These are phyloP conservation scores for Solanum tacnaense DNA, from an alignment of 257 asterid genomes.

Conservation along the genomic window DNA sequence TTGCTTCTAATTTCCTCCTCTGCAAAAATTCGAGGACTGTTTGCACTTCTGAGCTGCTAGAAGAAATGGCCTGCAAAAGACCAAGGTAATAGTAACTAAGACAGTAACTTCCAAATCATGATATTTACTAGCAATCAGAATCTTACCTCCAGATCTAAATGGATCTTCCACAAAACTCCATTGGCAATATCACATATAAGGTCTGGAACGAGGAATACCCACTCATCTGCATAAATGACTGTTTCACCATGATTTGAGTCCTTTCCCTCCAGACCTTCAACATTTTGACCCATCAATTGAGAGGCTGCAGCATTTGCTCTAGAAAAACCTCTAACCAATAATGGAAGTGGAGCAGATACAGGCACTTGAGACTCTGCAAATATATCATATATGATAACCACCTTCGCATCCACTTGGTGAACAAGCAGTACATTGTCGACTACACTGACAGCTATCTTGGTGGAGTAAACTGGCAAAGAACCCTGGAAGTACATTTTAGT, in stretches of 20 bases:
- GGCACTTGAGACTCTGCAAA: conserved; percentile 70
- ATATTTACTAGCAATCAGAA: conserved; percentile 11
- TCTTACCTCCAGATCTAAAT: conserved; percentile 86
- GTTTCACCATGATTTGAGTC: conserved; percentile 34
- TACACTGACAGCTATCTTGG: conserved; percentile 59
- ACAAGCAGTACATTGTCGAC: conserved; percentile 81
- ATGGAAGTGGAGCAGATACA: conserved; percentile 93
- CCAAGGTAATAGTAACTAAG: conserved; percentile 4
- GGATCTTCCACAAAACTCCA: conserved; percentile 74
- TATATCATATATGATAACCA: conserved; percentile 73
- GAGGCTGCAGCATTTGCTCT: conserved; percentile 37
- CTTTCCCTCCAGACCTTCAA: conserved; percentile 30
- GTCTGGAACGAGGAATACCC: conserved; percentile 87
- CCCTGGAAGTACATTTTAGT: conserved; percentile 45
- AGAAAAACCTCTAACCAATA: conserved; percentile 60
- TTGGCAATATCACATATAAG: conserved; percentile 65
- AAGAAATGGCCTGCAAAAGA: conserved; percentile 70
- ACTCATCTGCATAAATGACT: conserved; percentile 60
- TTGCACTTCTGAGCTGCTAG: conserved; percentile 85
- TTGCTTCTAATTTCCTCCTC: conserved; percentile 81
- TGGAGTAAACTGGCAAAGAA: conserved; percentile 77
- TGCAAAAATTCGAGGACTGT: conserved; percentile 78
- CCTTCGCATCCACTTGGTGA: conserved; percentile 97
- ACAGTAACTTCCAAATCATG: conserved; percentile 5
- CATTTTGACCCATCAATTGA: conserved; percentile 27